These are phyloP conservation scores for Phytophthora pisi DNA, from an alignment of 352 stramenopile species.

Conservation along the genomic window DNA sequence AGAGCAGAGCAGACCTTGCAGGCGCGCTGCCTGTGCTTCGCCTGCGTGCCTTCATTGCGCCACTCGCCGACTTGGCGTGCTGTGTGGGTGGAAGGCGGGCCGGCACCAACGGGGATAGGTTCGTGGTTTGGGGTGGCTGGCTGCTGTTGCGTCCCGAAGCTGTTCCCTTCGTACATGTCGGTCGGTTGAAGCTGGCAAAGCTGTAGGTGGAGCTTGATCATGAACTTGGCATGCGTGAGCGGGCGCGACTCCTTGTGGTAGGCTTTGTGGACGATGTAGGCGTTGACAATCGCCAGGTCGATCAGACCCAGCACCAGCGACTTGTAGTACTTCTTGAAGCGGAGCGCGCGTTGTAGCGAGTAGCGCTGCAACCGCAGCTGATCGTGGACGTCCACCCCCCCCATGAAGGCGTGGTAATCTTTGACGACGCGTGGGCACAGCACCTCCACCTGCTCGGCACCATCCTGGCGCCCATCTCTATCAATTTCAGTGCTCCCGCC, in stretches of 20 bases:
- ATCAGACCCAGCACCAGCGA: slow-evolving; percentile 21
- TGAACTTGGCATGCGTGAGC: neutral
- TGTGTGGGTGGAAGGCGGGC: neutral
- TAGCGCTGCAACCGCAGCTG: no score
- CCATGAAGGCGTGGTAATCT: no score
- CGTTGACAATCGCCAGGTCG: slow-evolving; percentile 24
- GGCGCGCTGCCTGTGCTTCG: no score
- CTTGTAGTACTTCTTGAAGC: slow-evolving; percentile 33
- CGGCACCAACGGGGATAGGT: neutral
- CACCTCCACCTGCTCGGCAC: neutral
- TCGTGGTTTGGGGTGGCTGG: neutral
- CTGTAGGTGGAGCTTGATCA: neutral
- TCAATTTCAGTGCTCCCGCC: neutral
- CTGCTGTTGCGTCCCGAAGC: neutral
- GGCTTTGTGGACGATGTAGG: slow-evolving; percentile 20
- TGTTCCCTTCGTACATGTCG: neutral
- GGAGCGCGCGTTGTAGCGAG: neutral
- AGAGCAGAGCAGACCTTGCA: neutral
- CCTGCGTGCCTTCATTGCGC: no score
- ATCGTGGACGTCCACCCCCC: no score
- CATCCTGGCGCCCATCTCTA: neutral
- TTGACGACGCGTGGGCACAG: no score
- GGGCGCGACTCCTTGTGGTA: slow-evolving; percentile 6
- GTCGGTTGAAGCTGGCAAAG: neutral
- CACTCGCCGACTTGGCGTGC: no score